phyloP scores from a whole-genome alignment of 2,329 filamentous ascomycete species.

The Hypocrella siamensis region DNA sequence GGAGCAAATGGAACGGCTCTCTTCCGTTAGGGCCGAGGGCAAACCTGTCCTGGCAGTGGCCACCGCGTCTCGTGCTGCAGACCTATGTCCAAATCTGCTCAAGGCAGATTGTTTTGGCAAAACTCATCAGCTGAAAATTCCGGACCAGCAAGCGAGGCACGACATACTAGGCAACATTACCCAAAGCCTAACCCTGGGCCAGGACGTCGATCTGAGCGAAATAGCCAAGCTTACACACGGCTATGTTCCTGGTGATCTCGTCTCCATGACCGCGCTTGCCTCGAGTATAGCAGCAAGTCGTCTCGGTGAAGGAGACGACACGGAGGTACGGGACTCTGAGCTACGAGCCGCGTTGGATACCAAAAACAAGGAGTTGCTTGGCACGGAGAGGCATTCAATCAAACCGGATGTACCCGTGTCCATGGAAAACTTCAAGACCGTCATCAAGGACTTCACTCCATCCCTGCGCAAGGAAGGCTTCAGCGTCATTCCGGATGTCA shows the following conservation, averaged over 20 bases:
- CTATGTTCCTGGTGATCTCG: constrained; percentile 82
- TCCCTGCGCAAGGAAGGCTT: constrained; percentile 82
- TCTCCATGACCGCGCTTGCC: constrained; percentile 39
- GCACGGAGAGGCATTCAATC: background rate
- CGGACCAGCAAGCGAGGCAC: constrained; percentile 61
- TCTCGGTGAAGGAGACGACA: constrained; percentile 12
- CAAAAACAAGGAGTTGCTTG: constrained; percentile 1
- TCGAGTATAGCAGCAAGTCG: constrained; percentile 20
- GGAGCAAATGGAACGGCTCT: constrained; percentile 73
- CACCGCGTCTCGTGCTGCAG: constrained; percentile 79
- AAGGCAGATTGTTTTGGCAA: constrained; percentile 64
- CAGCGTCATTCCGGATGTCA: constrained; percentile 82
- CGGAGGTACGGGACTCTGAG: constrained; percentile 4
- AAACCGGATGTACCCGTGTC: constrained; percentile 1
- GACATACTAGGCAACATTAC: constrained; percentile 65
- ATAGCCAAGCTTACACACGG: constrained; percentile 79
- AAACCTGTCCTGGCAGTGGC: constrained; percentile 81
- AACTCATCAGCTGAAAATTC: constrained; percentile 78
- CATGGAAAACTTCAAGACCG: constrained; percentile 49
- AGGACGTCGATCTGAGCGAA: constrained; percentile 55
- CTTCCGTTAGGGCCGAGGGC: constrained; percentile 48
- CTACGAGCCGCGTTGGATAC: constrained; percentile 2
- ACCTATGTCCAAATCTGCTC: constrained; percentile 63
- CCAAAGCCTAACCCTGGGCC: constrained; percentile 43
- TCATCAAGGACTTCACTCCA: constrained; percentile 46